Evolutionary conservation across 2,329 filamentous ascomycete species (phyloP).

Genomic region (Pezicula radicicola): DNA sequence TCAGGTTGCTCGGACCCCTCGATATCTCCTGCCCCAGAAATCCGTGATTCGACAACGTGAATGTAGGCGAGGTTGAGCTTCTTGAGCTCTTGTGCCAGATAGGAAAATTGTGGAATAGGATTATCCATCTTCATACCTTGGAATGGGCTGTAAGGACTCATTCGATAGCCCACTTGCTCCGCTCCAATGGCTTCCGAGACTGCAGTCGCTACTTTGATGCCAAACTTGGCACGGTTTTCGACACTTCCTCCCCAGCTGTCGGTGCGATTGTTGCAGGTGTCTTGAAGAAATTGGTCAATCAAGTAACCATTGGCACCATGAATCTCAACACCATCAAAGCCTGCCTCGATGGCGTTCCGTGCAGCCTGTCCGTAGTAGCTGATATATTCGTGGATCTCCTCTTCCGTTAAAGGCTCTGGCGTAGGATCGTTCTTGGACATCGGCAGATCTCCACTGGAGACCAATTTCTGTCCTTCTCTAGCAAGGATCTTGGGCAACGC

Average conservation of each 20-base stretch:
- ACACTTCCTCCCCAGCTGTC: conserved; percentile 46
- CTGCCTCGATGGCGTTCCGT: conserved; percentile 44
- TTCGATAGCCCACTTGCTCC: conserved; percentile 48
- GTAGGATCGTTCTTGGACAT: conserved; percentile 20
- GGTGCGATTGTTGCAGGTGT: conserved; percentile 43
- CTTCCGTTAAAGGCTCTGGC: conserved; percentile 30
- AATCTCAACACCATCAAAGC: conserved; percentile 48
- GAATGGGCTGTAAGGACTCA: conserved; percentile 57
- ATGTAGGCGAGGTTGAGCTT: conserved; percentile 54
- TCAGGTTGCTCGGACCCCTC: conserved; percentile 35
- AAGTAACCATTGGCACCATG: conserved; percentile 31
- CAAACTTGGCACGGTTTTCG: conserved; percentile 45
- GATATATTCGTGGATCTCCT: conserved; percentile 27
- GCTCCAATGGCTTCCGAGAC: conserved; percentile 45
- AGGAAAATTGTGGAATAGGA: conserved; percentile 57
- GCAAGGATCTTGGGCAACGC: not conserved
- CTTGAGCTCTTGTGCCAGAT: conserved; percentile 50
- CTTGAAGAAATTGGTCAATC: conserved; percentile 26
- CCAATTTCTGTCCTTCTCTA: not conserved
- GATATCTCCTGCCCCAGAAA: conserved; percentile 26
- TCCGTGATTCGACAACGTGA: conserved; percentile 52
- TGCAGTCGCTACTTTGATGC: conserved; percentile 47
- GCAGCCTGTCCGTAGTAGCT: conserved; percentile 25
- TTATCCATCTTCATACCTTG: conserved; percentile 60
- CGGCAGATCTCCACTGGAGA: not conserved